phyloP scores from a whole-genome alignment of 2,329 filamentous ascomycete genomes.

The Aspergillus hortae region DNA sequence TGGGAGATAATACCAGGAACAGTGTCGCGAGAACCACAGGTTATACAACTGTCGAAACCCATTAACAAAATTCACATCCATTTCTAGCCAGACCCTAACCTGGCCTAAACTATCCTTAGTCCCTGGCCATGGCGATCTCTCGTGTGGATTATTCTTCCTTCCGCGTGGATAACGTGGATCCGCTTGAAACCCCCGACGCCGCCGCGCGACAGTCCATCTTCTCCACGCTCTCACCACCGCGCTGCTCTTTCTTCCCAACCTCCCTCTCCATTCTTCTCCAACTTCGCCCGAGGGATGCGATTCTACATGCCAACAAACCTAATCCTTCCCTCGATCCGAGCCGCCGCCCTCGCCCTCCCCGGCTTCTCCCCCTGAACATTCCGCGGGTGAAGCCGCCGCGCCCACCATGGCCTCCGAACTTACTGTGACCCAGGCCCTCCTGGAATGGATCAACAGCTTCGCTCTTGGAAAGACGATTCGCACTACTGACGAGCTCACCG shows the following conservation, averaged over 20 bases:
- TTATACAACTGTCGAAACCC: too few species aligned
- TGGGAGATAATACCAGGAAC: too few species aligned
- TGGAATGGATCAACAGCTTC: conserved; percentile 49
- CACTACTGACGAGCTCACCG: conserved; percentile 40
- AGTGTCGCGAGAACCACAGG: too few species aligned
- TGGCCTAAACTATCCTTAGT: too few species aligned
- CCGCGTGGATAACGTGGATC: too few species aligned
- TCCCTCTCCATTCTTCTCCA: background rate
- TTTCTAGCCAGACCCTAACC: too few species aligned
- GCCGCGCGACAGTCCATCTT: background rate
- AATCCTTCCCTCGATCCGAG: background rate
- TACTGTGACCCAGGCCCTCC: conserved; percentile 42
- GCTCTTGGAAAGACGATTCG: conserved; percentile 41
- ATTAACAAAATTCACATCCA: too few species aligned
- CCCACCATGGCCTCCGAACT: conserved; percentile 43
- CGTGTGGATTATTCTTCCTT: too few species aligned
- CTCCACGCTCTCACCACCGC: background rate
- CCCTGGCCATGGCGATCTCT: too few species aligned
- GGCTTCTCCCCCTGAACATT: conserved; percentile 19
- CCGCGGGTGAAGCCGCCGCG: conserved; percentile 13
- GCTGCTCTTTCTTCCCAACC: background rate
- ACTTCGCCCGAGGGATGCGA: too few species aligned
- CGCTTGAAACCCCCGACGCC: background rate
- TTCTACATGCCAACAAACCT: background rate
- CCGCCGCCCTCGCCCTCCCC: background rate